Base-by-base conservation (phyloP, 2,329 filamentous ascomycete genomes). In the Fusarium domesticum region DNA sequence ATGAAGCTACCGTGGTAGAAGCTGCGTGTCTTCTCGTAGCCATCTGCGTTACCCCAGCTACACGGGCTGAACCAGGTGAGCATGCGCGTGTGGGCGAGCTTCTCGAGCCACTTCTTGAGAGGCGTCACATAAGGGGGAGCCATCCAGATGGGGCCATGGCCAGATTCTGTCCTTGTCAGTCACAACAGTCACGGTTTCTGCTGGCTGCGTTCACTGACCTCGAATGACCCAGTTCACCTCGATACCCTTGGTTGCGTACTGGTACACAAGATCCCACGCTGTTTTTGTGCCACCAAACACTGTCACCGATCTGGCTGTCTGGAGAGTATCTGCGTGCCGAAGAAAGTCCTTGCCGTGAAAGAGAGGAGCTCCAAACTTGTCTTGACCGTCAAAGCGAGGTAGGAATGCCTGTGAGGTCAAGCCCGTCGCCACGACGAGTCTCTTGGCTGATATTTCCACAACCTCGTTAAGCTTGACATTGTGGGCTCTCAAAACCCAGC, bases 41-140 rank as follows among this genome's bases (percentile, higher is more conserved):
- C 79, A 51, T 79, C 78, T 8, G 71, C 74, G 3, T 70, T 65
- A 2, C 79, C 81, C 79, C 81, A 87, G 5, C 78, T 74, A 55
- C 82, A 86, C 0, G 84, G 83, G 35, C 74, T 80, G 61, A 87
- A 77, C 77, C 80, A 86, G 2, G 77, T 81, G 41, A 87, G 64
- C 47, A 83, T 74, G 0, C 84, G 76, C 1, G 76, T 59, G 42
- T 58, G 61, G 3, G 57, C 54, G 1, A 87, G 69, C 54, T 80
- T 78, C 60, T 87, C 83, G 4, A 86, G 66, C 69, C 75, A 77
- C 39, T 71, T 73, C 62, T 80, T 80, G 25, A 84, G 59, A 0
- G 81, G 81, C 1, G 82, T 84, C 14, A 86, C 80, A 47, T 77
- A 78, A 2, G 74, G 64, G 3, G 77, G 75, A 3, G 75, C 65